Conservation (phyloP, 495 filamentous ascomycete genomes). For the Bombardia bombarda region DNA sequence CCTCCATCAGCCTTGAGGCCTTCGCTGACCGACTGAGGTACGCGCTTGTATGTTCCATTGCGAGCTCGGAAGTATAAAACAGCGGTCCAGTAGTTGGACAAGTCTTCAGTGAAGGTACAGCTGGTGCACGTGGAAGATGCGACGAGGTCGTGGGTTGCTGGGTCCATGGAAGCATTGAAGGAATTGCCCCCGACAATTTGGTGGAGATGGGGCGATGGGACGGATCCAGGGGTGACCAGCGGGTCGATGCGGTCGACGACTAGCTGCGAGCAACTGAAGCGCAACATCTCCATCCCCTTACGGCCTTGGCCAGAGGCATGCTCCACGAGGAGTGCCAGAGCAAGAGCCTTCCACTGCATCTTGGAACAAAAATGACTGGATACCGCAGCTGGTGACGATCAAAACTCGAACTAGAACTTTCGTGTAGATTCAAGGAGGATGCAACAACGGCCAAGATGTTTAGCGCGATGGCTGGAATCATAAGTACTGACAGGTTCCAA, state of each 20-base stretch:
- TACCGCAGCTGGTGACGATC: not conserved
- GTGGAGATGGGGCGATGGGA: slow-evolving; percentile 30
- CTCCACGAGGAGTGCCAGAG: not conserved
- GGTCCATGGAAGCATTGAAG: slow-evolving; percentile 29
- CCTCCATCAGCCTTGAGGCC: slow-evolving; percentile 33
- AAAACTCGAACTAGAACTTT: no score
- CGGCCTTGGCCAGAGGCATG: not conserved
- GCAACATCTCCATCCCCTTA: slow-evolving; percentile 20
- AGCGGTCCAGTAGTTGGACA: slow-evolving; percentile 13
- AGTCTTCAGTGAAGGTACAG: slow-evolving; percentile 32
- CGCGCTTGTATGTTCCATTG: slow-evolving; percentile 37
- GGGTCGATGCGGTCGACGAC: slow-evolving; percentile 30
- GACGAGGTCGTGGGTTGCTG: slow-evolving; percentile 25
- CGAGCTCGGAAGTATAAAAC: slow-evolving; percentile 36
- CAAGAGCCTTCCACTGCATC: not conserved
- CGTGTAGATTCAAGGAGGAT: no score
- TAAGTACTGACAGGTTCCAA: not conserved
- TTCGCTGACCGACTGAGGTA: slow-evolving; percentile 34
- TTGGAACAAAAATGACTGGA: not conserved
- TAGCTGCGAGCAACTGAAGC: slow-evolving; percentile 33
- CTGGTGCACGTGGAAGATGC: slow-evolving; percentile 30
- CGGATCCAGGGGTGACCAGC: slow-evolving; percentile 26
- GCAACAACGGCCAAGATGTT: not conserved
- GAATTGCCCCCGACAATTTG: slow-evolving; percentile 32
- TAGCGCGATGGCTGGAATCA: not conserved